phyloP scores from a whole-genome alignment of 495 filamentous ascomycete genomes.

The Jackrogersella minutella region DNA sequence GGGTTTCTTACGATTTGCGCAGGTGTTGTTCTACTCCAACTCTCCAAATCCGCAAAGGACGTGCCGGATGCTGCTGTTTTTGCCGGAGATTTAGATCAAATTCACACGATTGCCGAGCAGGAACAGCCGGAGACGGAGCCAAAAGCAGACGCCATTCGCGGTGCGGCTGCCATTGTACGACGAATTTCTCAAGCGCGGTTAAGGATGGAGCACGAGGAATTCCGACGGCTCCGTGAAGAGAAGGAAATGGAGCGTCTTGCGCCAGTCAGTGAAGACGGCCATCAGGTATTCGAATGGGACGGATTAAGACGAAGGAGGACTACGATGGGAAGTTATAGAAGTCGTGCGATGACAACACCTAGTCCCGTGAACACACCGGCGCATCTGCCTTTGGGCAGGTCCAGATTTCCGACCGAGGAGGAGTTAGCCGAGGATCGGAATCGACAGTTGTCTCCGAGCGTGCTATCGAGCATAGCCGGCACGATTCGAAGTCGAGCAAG shows the following conservation, averaged over 20 bases:
- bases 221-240: constrained; percentile 80
- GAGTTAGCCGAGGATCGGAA: constrained; percentile 64
- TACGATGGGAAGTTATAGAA: constrained; percentile 59
- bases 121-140: constrained; percentile 95
- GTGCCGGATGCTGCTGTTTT: constrained; percentile 95
- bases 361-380: constrained; percentile 56
- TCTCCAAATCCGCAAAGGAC: constrained; percentile 98
- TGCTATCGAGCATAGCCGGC: constrained; percentile 66
- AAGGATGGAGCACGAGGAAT: constrained; percentile 83
- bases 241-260: constrained; percentile 73
- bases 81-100: constrained; percentile 90
- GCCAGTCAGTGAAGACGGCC: constrained; percentile 72
- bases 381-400: constrained; percentile 89
- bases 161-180: constrained; percentile 87
- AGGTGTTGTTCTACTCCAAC: constrained; percentile 93
- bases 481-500: constrained; percentile 65
- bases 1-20: constrained; percentile 95
- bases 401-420: constrained; percentile 73
- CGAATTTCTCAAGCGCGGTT: constrained; percentile 78
- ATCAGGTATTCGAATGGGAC: constrained; percentile 82
- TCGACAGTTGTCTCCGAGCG: constrained; percentile 55
- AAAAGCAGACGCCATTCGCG: constrained; percentile 95
- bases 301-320: constrained; percentile 87
- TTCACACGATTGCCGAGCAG: constrained; percentile 92
- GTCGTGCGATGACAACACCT: constrained; percentile 47